Percentiles rank a stretch among this genome's conserved stretches.
Evolutionary conservation across 495 filamentous ascomycete genomes (phyloP).

Genomic region (Oidiodendron maius): DNA sequence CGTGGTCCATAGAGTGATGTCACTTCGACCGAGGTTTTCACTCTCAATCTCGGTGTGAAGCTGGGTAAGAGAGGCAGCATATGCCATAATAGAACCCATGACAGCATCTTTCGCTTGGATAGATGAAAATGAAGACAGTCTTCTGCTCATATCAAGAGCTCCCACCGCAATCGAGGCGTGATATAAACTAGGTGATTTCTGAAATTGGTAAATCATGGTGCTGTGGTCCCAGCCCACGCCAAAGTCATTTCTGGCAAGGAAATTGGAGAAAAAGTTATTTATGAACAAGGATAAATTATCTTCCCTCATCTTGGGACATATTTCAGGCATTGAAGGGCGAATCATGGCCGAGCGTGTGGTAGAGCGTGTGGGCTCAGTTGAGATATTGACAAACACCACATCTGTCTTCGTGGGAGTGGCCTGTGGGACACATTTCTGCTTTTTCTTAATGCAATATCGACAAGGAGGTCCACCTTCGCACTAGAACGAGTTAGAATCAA

Average conservation of each 20-base stretch:
- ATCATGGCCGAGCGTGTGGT: not conserved
- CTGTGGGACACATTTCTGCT: conserved; percentile 5
- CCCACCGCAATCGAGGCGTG: conserved; percentile 8
- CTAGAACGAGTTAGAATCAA: conserved; percentile 8
- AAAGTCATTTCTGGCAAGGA: conserved; percentile 9
- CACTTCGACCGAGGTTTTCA: not conserved
- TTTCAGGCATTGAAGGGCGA: not conserved
- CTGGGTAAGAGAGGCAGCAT: not conserved
- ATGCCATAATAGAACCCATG: conserved; percentile 5
- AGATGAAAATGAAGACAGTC: no score
- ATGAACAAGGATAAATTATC: not conserved
- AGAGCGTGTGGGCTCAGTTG: not conserved
- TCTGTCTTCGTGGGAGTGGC: not conserved
- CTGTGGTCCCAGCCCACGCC: not conserved
- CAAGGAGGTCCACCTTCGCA: conserved; percentile 14
- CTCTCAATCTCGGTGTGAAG: conserved; percentile 8
- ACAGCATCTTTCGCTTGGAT: not conserved
- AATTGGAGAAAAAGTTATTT: conserved; percentile 9
- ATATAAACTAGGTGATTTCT: conserved; percentile 6
- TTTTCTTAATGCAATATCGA: conserved; percentile 15
- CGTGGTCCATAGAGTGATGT: conserved; percentile 15
- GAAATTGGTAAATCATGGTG: conserved; percentile 2
- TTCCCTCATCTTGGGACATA: not conserved
- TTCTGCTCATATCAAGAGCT: conserved; percentile 9
- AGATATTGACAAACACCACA: conserved; percentile 4